Base-by-base conservation (phyloP, 1,284 basidiomycete species). In the Ganoderma boninense region DNA sequence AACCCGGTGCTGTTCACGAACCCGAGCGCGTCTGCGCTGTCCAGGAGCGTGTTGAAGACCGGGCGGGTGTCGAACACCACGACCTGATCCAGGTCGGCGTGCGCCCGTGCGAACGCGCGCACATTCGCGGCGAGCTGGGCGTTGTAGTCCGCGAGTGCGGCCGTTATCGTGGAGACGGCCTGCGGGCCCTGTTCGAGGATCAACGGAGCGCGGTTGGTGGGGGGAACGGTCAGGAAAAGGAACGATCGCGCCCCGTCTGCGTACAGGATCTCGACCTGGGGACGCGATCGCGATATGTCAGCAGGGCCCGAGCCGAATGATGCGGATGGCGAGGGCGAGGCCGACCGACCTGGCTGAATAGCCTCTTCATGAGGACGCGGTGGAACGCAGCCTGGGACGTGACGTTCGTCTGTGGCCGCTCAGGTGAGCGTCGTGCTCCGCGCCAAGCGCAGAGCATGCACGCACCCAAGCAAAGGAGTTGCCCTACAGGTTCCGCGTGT, bases 141-240 rank as follows among this genome's bases (percentile, higher is more conserved):
- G 74, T 91, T 91, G 81, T 87, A 91, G 75, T 86, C 82, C 7
- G 80, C 80, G 23, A 89, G 81, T 52, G 84, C 80, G 11, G 81
- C 70, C 3, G 78, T 81, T 72, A 90, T 82, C 35, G 78, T 78
- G 0, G 79, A 68, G 32, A 82, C 82, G 16, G 80, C 79, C 0
- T 76, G 69, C 0, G 78, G 66, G 6, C 89, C 89, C 82, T 89
- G 87, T 72, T 83, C 81, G 35, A 89, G 69, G 69, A 86, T 78
- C 16, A 90, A 82, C 1, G 90, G 90, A 0, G 90, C 84, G 62
- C 89, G 85, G 75, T 92, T 84, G 32, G 85, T 86, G 10, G 90
- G 89, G 1, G 90, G 90, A 13, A 92, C 89, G n/a, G 87, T 90
- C 57, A 92, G 81, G 82, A 92, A 90, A 18, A 91, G 80, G 81